Base-by-base conservation (phyloP, 2,329 filamentous ascomycete species). In the Metarhizium brunneum region DNA sequence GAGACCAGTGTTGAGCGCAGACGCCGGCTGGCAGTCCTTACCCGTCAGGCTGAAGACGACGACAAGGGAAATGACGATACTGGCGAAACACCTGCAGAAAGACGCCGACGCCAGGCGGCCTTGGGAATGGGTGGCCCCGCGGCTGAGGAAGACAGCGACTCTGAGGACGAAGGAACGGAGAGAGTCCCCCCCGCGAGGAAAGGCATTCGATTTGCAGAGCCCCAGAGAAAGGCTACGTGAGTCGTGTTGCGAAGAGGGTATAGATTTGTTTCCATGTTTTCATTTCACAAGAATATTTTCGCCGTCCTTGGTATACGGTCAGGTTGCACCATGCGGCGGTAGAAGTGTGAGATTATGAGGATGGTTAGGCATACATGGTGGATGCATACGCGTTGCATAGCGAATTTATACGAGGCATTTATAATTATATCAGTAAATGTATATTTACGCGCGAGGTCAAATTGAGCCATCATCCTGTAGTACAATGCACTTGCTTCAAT, bases 1-100 rank as follows among this genome's bases (percentile, higher is more conserved):
- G 88, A 92, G 69, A 90, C 86, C 1, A 83, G 83, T 0, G 86
- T 84, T 0, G 88, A 92, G 70, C 78, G 83, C 47, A 79, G 82
- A 57, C 77, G 88, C 14, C 80, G 88, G 54, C 74, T 88, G 50
- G 78, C 79, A 11, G 81, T 74, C 0, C 68, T 82, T 6, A 73
- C 59, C 61, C 73, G 14, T 25, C 76, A 75, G 35, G 72, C 70
- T 2, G 73, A 71, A 18, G 65, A 64, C 3, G 25, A 29, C 35
- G 29, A 30, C 2, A 54, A 35, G 14, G 45, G 16, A 6, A 51
- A 38, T 20, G 64, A 65, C 2, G 64, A 68, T 4, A 75, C 74
- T 38, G 76, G 73, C 38, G 88, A 92, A 70, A 91, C 87, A 0
- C 85, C 87, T 0, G 88, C 88, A 0, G 89, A 92, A 69, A 77